These are phyloP conservation scores for Phanerochaete carnosa DNA, from an alignment of 768 basidiomycete species.

Conservation along the genomic window DNA sequence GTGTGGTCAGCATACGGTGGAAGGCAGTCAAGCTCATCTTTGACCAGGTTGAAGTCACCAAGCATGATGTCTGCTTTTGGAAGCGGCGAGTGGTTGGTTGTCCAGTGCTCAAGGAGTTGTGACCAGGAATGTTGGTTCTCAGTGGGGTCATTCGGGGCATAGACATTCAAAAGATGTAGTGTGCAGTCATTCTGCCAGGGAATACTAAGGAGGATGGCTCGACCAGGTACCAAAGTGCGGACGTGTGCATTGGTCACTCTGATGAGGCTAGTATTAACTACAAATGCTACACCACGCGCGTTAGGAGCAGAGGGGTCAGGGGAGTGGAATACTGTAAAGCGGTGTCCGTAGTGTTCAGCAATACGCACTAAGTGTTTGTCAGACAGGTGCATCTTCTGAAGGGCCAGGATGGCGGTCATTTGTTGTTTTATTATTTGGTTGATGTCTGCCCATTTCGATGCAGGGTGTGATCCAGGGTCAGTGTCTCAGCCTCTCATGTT, in stretches of 20 bases:
- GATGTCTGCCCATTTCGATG: too few species aligned
- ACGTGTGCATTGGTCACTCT: neutral
- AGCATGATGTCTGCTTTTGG: constrained; percentile 15
- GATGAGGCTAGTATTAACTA: neutral
- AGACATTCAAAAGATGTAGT: constrained; percentile 5
- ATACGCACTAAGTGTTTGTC: too few species aligned
- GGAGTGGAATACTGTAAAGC: neutral
- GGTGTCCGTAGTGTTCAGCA: neutral
- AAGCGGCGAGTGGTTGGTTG: neutral
- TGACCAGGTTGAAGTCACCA: constrained; percentile 18
- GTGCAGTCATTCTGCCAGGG: constrained; percentile 7
- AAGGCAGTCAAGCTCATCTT: constrained; percentile 13
- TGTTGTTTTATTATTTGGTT: too few species aligned
- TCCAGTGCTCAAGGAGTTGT: neutral
- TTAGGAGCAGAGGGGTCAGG: neutral
- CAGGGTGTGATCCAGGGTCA: too few species aligned
- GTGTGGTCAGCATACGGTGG: constrained; percentile 7
- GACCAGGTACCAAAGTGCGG: constrained; percentile 5
- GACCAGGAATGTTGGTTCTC: constrained; percentile 18
- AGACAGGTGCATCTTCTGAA: too few species aligned
- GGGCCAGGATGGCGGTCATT: too few species aligned
- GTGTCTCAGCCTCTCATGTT: too few species aligned
- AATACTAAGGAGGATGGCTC: neutral
- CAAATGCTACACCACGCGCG: neutral
- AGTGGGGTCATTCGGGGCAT: constrained; percentile 13